phyloP scores from a whole-genome alignment of 495 filamentous ascomycete species.

The Venustampulla echinocandica region DNA sequence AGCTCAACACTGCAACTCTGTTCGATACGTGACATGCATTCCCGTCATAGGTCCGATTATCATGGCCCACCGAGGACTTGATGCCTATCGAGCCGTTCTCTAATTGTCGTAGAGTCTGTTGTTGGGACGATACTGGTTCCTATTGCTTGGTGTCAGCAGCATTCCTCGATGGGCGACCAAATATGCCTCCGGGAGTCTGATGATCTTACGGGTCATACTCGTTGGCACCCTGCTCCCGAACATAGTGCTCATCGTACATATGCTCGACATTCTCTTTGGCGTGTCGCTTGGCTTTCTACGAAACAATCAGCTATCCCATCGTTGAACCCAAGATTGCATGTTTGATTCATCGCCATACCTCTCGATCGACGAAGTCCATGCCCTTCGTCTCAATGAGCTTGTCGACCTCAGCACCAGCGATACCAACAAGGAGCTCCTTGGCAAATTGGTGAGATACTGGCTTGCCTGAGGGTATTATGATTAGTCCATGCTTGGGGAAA shows the following conservation, averaged over 20 bases:
- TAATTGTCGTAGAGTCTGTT: slow-evolving; percentile 11
- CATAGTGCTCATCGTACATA: slow-evolving; percentile 55
- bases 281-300: slow-evolving; percentile 56
- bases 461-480: slow-evolving; percentile 47
- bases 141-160: neutral
- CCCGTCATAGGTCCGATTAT: too few species aligned
- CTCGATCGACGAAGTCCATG: slow-evolving; percentile 56
- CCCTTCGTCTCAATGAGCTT: slow-evolving; percentile 75
- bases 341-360: too few species aligned
- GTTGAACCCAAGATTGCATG: too few species aligned
- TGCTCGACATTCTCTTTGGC: slow-evolving; percentile 56
- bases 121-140: slow-evolving; percentile 11
- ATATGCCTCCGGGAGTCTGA: neutral
- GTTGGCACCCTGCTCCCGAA: slow-evolving; percentile 24
- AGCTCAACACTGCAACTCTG: too few species aligned
- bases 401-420: slow-evolving; percentile 69
- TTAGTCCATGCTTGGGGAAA: neutral
- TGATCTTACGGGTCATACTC: slow-evolving; percentile 44
- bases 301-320: too few species aligned
- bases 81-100: neutral
- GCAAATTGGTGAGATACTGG: slow-evolving; percentile 61
- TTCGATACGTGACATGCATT: too few species aligned
- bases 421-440: slow-evolving; percentile 64
- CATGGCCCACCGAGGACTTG: too few species aligned
- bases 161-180: neutral